Percentiles rank a stretch among this genome's conserved stretches.
These are phyloP conservation scores for Capillidium heterosporum DNA, from an alignment of 371 early-diverging fungal species.

Conservation along the genomic window DNA sequence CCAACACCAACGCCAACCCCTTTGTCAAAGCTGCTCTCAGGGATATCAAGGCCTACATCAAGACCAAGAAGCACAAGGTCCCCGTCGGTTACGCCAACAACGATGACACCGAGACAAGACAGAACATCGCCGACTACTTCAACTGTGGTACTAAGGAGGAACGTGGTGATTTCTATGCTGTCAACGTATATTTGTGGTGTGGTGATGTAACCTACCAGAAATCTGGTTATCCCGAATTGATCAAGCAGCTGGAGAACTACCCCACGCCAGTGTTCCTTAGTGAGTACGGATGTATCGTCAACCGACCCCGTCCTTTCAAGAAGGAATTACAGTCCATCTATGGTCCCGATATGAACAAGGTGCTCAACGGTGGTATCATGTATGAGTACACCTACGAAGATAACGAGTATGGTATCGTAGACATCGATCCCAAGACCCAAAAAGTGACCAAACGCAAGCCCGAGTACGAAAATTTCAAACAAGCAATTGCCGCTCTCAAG, in stretches of 20 bases:
- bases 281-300: slow-evolving; percentile 42
- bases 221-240: slow-evolving; percentile 35
- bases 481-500: not conserved
- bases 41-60: slow-evolving; percentile 46
- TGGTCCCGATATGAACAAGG: slow-evolving; percentile 39
- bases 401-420: slow-evolving; percentile 58
- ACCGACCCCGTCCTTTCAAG: slow-evolving; percentile 33
- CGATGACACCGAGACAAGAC: slow-evolving; percentile 49
- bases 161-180: slow-evolving; percentile 51
- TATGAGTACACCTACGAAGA: slow-evolving; percentile 65
- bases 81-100: slow-evolving; percentile 70
- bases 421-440: slow-evolving; percentile 10
- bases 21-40: slow-evolving; percentile 55
- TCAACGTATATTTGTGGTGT: slow-evolving; percentile 49
- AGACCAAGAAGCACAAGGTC: slow-evolving; percentile 21
- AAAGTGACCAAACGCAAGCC: slow-evolving; percentile 12
- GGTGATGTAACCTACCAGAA: slow-evolving; percentile 26
- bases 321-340: slow-evolving; percentile 35
- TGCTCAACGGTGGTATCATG: slow-evolving; percentile 56
- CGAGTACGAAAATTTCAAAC: not conserved
- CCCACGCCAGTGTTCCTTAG: slow-evolving; percentile 39
- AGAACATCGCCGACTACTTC: slow-evolving; percentile 45
- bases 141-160: slow-evolving; percentile 43
- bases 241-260: slow-evolving; percentile 26
- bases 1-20: slow-evolving; percentile 45